Base-by-base conservation (phyloP, 352 stramenopile genomes). In the Globisporangium lucens region DNA sequence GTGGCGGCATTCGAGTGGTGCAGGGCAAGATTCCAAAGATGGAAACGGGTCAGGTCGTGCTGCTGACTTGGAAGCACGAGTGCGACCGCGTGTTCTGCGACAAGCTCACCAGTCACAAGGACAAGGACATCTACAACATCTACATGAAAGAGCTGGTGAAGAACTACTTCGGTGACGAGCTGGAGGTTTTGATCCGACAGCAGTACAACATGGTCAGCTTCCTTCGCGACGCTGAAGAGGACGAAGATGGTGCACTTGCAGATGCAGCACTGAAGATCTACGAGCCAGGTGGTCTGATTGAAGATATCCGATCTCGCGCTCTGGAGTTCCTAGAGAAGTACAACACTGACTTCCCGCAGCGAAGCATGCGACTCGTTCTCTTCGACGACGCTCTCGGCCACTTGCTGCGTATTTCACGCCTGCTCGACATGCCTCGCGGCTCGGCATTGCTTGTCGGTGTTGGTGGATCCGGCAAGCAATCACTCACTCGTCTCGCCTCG, bases 301-400 rank as follows among this genome's bases (percentile, higher is more conserved):
- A 92, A 56, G 86, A 98, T 56, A 96, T 99, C 36, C 91, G 94
- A 4, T 67, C 88, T 38, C 93, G 96, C 6, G 96, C 98, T 24
- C 77, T 97, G 27, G 88, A 97, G 74, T 99, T 99, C 75, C 78
- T 99, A 55, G 86, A 97, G 35, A 98, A 98, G 79, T 98, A 99
- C 78, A 99, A 99, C 73, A 95, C 93, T 9, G 95, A 99, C 36
- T 98, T 97, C 69, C 97, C 97, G 13, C 92, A 98, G 46, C 95
- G 97, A 35, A 91, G 93, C 67, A 98, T 99, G 91, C 92, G 98
- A 12, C 85, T 99, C 29, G 97, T 99, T 41, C 85, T 99, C 4
- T 99, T 99, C 75, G 97, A 99, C 68, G 97, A 99, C 74, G 97
- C 97, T 0, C 76, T 99, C 13, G 92, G 97, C 29, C 97, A 99